phyloP scores from a whole-genome alignment of 1,284 basidiomycete genomes.

The Heterobasidion occidentale region DNA sequence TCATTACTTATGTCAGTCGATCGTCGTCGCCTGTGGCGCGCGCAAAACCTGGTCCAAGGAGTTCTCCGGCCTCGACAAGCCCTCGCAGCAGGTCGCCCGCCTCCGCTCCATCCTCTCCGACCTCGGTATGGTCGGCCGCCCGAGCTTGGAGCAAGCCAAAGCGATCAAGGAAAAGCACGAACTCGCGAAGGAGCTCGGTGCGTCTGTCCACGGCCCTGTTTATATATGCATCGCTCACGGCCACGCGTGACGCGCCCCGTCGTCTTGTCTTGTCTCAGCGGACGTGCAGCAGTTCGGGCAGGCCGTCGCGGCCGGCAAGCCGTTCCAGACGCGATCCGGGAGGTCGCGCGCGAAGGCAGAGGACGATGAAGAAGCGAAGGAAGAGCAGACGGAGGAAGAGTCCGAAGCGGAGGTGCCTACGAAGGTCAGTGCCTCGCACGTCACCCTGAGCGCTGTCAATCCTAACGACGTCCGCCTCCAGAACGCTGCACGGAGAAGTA shows the following conservation, averaged over 20 bases:
- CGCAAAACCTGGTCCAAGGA: slow-evolving; percentile 79
- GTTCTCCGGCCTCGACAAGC: slow-evolving; percentile 52
- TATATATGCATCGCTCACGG: background rate
- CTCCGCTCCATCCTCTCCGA: slow-evolving; percentile 58
- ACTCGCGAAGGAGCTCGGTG: slow-evolving; percentile 73
- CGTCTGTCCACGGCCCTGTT: slow-evolving; percentile 15
- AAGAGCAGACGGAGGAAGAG: slow-evolving; percentile 26
- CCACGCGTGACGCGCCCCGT: too few relatives aligned
- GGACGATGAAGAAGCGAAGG: slow-evolving; percentile 13
- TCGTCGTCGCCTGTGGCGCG: slow-evolving; percentile 74
- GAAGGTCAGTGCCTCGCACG: slow-evolving; percentile 25
- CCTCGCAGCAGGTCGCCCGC: slow-evolving; percentile 58
- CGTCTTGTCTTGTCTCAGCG: slow-evolving; percentile 32
- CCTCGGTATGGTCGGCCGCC: slow-evolving; percentile 75
- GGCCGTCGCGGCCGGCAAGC: slow-evolving; percentile 18
- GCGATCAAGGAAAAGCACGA: slow-evolving; percentile 65
- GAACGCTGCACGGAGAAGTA: slow-evolving; percentile 48
- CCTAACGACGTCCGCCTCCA: slow-evolving; percentile 8
- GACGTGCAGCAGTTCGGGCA: slow-evolving; percentile 56
- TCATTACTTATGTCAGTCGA: slow-evolving; percentile 32
- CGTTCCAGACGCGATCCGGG: slow-evolving; percentile 10
- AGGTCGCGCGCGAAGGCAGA: slow-evolving; percentile 9
- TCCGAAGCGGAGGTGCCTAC: slow-evolving; percentile 18
- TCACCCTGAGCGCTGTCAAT: background rate
- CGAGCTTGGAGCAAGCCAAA: slow-evolving; percentile 74